Evolutionary conservation across 495 filamentous ascomycete genomes (phyloP).

Genomic region (Astrothelium macrocarpum): DNA sequence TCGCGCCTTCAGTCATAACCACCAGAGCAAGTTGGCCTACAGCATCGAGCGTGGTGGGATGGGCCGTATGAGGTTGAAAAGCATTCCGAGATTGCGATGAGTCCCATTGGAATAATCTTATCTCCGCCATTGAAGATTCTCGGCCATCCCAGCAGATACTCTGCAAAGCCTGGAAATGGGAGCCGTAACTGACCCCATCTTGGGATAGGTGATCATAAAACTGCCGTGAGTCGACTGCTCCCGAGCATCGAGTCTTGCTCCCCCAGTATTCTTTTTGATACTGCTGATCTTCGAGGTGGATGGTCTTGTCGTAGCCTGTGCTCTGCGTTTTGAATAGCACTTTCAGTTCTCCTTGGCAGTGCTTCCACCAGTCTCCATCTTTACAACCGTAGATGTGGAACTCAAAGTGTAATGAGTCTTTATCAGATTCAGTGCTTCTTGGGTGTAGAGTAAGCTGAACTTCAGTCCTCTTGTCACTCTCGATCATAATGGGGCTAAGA

Average conservation of each 20-base stretch:
- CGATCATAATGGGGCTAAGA: background rate
- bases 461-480: background rate
- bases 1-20: background rate
- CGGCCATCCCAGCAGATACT: no score
- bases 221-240: no score
- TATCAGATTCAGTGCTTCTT: background rate
- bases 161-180: no score
- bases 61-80: slow-evolving; percentile 10
- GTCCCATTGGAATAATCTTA: background rate
- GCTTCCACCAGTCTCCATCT: background rate
- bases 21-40: background rate
- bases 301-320: no score
- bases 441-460: slow-evolving; percentile 6
- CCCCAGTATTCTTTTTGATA: no score
- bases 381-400: background rate
- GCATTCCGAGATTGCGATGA: background rate
- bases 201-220: no score
- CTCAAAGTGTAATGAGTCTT: background rate
- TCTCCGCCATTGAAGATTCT: no score
- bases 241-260: no score
- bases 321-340: no score
- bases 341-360: no score
- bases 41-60: slow-evolving; percentile 34
- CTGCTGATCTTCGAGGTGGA: no score
- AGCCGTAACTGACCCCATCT: no score